Conservation (phyloP, 2,329 filamentous ascomycete genomes). For the Cordyceps javanica region DNA sequence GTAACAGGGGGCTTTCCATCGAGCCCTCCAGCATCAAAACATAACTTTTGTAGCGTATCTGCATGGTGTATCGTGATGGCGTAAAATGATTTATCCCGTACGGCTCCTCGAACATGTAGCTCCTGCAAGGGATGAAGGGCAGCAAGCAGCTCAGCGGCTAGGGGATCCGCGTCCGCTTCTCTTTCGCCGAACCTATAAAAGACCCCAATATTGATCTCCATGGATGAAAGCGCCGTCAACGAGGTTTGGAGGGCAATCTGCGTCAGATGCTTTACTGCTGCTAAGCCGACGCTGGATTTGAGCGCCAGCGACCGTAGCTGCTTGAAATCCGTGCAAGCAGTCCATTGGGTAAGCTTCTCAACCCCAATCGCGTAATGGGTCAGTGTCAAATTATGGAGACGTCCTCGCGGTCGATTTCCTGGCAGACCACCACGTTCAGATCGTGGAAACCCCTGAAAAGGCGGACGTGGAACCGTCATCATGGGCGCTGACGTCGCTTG, state of each 20-base stretch:
- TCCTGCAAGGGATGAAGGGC: not conserved
- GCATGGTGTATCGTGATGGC: not conserved
- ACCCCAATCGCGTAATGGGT: not conserved
- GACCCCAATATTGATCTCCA: not conserved
- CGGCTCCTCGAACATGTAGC: not conserved
- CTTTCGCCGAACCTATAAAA: not conserved
- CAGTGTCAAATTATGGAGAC: conserved; percentile 1
- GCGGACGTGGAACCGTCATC: not conserved
- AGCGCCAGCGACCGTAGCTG: not conserved
- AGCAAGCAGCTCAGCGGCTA: not conserved
- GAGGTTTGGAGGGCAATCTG: not conserved
- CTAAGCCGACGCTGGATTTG: not conserved
- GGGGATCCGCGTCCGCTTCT: conserved; percentile 4
- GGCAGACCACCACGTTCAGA: conserved; percentile 3
- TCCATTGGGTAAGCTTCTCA: conserved; percentile 4
- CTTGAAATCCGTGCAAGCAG: conserved; percentile 1
- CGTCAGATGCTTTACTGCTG: not conserved
- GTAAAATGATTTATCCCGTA: not conserved
- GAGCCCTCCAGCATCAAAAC: not conserved
- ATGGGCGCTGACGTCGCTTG: not conserved
- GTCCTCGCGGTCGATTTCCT: not conserved
- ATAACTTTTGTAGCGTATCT: not conserved
- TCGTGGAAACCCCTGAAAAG: not conserved
- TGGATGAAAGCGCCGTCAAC: not conserved
- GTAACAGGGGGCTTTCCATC: not conserved